A percentile compares a stretch with the other conserved stretches of the same genome.
These are phyloP conservation scores for Saccharata proteae DNA, from an alignment of 2,329 filamentous ascomycete species.

Conservation along the genomic window DNA sequence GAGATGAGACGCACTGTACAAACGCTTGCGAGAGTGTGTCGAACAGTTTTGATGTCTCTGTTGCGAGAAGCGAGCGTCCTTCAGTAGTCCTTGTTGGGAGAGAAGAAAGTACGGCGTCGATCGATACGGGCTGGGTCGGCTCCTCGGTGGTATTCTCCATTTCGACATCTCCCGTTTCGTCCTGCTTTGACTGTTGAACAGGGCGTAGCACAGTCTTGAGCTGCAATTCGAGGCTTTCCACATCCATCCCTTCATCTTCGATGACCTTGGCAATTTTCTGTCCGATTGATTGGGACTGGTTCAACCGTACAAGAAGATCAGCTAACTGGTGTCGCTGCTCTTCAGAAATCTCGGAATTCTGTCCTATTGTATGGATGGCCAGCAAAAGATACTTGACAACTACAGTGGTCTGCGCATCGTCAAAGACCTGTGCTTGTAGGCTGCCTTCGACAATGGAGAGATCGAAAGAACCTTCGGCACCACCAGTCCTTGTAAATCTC, in stretches of 20 bases:
- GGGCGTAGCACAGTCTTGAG: slow-evolving; percentile 56
- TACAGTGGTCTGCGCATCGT: slow-evolving; percentile 50
- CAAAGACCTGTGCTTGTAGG: slow-evolving; percentile 47
- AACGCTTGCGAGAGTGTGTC: slow-evolving; percentile 18
- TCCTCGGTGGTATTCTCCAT: slow-evolving; percentile 36
- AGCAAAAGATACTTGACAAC: slow-evolving; percentile 54
- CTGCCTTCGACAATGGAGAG: slow-evolving; percentile 45
- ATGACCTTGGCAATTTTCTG: slow-evolving; percentile 56
- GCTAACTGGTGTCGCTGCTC: slow-evolving; percentile 19
- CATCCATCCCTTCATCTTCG: slow-evolving; percentile 55
- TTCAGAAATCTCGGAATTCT: slow-evolving; percentile 42
- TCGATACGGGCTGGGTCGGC: slow-evolving; percentile 5
- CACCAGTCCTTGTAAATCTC: slow-evolving; percentile 4
- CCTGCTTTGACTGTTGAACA: slow-evolving; percentile 12
- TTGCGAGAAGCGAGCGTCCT: slow-evolving; percentile 18
- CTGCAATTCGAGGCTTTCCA: slow-evolving; percentile 63
- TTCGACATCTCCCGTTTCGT: slow-evolving; percentile 32
- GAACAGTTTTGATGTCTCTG: slow-evolving; percentile 15
- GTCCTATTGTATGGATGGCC: slow-evolving; percentile 46
- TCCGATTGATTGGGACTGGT: slow-evolving; percentile 22
- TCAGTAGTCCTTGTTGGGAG: slow-evolving; percentile 17
- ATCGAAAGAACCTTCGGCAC: slow-evolving; percentile 2
- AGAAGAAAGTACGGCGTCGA: slow-evolving; percentile 10
- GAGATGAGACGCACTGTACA: slow-evolving; percentile 16
- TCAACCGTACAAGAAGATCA: slow-evolving; percentile 19